Conservation (phyloP, 495 filamentous ascomycete species). For the Patellaria atrata region DNA sequence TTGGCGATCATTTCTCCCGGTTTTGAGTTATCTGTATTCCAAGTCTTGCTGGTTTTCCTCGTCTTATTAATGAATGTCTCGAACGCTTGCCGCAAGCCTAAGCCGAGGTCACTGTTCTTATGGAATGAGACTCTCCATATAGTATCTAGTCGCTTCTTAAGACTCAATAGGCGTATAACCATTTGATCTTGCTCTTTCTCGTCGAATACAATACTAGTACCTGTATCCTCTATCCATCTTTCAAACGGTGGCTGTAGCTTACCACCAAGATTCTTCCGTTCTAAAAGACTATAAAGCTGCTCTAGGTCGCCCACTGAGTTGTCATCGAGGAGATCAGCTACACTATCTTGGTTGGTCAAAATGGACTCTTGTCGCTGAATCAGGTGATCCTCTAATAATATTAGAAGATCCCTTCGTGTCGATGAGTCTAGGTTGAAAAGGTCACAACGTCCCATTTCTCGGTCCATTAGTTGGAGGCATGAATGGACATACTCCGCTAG, state of each 20-base stretch:
- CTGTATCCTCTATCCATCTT: slow-evolving; percentile 62
- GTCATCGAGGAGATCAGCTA: slow-evolving; percentile 53
- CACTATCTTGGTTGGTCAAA: slow-evolving; percentile 29
- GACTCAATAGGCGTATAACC: slow-evolving; percentile 65
- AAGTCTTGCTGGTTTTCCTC: slow-evolving; percentile 47
- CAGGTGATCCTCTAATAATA: slow-evolving; percentile 51
- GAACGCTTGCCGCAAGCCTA: slow-evolving; percentile 70
- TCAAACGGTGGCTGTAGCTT: slow-evolving; percentile 58
- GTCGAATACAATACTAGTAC: slow-evolving; percentile 65
- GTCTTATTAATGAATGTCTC: slow-evolving; percentile 79
- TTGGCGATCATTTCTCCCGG: slow-evolving; percentile 98
- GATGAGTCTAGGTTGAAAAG: slow-evolving; percentile 64
- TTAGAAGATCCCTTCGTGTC: slow-evolving; percentile 61
- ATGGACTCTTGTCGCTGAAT: slow-evolving; percentile 40
- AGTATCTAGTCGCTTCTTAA: slow-evolving; percentile 67
- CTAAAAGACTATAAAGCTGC: slow-evolving; percentile 63
- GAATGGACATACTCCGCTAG: slow-evolving; percentile 58
- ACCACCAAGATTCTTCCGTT: slow-evolving; percentile 45
- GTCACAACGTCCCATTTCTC: slow-evolving; percentile 60
- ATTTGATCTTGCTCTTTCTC: slow-evolving; percentile 66
- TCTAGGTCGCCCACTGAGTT: slow-evolving; percentile 51
- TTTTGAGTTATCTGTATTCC: slow-evolving; percentile 73
- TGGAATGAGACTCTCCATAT: slow-evolving; percentile 60
- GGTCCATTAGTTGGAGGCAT: slow-evolving; percentile 48
- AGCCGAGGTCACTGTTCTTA: slow-evolving; percentile 55